These are phyloP conservation scores for Blastocystis hominis DNA, from an alignment of 352 stramenopile genomes.

Conservation along the genomic window DNA sequence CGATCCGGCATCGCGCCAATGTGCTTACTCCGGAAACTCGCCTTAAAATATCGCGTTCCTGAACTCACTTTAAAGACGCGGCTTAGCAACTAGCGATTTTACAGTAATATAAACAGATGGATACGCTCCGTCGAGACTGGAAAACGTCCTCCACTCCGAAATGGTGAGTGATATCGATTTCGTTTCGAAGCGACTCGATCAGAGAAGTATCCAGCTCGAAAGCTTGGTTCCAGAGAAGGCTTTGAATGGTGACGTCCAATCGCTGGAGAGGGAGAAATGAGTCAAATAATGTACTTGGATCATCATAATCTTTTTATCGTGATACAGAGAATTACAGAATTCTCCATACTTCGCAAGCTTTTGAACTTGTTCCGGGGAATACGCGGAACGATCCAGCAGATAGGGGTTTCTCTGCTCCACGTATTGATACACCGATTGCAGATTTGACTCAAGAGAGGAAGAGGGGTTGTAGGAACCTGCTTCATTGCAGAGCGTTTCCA, in stretches of 20 bases:
- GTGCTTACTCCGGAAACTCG: not conserved
- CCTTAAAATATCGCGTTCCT: not conserved
- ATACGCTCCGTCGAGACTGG: not conserved
- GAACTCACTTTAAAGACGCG: slow-evolving; percentile 44
- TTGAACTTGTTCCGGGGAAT: not conserved
- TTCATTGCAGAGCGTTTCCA: not conserved
- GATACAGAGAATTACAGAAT: slow-evolving; percentile 22
- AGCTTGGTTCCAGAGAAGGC: slow-evolving; percentile 30
- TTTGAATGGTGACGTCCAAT: slow-evolving; percentile 51
- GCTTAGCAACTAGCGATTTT: not conserved
- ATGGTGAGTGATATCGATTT: slow-evolving; percentile 27
- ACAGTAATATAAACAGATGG: not conserved
- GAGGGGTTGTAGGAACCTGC: not conserved
- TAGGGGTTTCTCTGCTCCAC: not conserved
- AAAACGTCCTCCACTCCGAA: slow-evolving; percentile 24
- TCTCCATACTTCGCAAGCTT: slow-evolving; percentile 6
- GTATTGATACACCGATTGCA: not conserved
- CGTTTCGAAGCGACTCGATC: slow-evolving; percentile 31
- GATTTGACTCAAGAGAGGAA: not conserved
- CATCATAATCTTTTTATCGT: slow-evolving; percentile 56
- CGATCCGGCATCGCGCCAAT: slow-evolving; percentile 17
- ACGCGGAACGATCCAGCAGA: not conserved
- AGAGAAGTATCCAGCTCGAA: not conserved
- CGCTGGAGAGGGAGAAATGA: not conserved
- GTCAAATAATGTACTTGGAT: not conserved